phyloP scores from a whole-genome alignment of 75 land plant species.

The Cunninghamia lanceolata region DNA sequence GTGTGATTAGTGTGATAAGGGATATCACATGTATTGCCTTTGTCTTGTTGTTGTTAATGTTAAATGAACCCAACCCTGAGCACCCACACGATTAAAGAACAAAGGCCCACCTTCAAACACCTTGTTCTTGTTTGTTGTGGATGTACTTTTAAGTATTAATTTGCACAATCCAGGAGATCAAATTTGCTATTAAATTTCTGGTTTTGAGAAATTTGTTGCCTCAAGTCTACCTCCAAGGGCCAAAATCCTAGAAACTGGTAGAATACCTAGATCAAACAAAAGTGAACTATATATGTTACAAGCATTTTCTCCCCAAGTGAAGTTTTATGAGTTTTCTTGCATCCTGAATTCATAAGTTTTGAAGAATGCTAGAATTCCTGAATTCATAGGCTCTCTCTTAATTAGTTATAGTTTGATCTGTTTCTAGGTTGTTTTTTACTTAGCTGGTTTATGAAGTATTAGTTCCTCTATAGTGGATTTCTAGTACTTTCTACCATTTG shows the following conservation, averaged over 20 bases:
- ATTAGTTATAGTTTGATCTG: background rate
- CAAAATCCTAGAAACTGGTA: background rate
- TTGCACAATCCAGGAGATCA: background rate
- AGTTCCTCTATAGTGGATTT: background rate
- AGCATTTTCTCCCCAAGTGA: background rate
- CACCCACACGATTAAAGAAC: no score
- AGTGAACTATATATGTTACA: background rate
- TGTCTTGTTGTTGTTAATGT: constrained; percentile 73
- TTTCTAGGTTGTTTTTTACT: background rate
- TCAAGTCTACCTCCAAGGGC: background rate
- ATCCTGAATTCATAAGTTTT: background rate
- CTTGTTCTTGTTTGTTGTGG: no score
- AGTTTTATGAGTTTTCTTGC: no score
- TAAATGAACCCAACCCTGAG: no score
- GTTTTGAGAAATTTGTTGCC: background rate
- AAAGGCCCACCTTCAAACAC: no score
- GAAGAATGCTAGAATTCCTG: background rate
- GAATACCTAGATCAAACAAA: background rate
- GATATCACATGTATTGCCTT: constrained; percentile 84
- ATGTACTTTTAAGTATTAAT: no score
- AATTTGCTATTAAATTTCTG: background rate
- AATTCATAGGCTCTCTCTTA: background rate
- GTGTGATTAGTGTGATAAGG: constrained; percentile 85
- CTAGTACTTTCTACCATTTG: background rate
- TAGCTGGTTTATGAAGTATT: background rate